These are phyloP conservation scores for Xylaria scruposa DNA, from an alignment of 495 filamentous ascomycete species.

Conservation along the genomic window DNA sequence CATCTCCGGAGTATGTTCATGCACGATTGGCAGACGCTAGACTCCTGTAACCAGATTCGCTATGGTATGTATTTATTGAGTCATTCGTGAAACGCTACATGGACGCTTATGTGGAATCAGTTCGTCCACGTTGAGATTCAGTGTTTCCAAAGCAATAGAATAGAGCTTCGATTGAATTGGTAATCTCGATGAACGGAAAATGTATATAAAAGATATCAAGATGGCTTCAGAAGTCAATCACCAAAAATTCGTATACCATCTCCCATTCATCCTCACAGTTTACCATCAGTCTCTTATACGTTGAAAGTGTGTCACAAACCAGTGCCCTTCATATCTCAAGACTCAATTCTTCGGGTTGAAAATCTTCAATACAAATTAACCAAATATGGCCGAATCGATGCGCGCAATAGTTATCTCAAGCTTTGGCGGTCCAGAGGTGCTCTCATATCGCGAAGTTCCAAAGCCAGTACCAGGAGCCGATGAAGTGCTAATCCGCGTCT, in stretches of 20 bases:
- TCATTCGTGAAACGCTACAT: not conserved
- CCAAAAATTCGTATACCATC: not conserved
- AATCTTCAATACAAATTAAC: not conserved
- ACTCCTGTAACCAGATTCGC: not conserved
- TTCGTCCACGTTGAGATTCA: not conserved
- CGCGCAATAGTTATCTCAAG: slow-evolving; percentile 51
- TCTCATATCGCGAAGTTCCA: slow-evolving; percentile 43
- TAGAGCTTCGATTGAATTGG: not conserved
- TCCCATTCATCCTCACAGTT: not conserved
- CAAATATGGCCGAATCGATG: slow-evolving; percentile 42
- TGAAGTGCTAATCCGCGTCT: slow-evolving; percentile 49
- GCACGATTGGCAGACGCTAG: not conserved
- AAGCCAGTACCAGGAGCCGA: slow-evolving; percentile 41
- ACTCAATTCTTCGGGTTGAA: not conserved
- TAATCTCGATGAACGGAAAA: not conserved
- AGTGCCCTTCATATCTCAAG: no score
- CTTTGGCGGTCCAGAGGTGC: slow-evolving; percentile 49
- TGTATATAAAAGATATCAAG: not conserved
- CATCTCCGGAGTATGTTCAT: slow-evolving; percentile 15
- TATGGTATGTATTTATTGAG: not conserved
- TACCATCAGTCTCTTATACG: not conserved
- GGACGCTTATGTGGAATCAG: slow-evolving; percentile 13
- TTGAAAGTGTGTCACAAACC: not conserved
- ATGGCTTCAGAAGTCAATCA: not conserved
- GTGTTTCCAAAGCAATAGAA: slow-evolving; percentile 15